phyloP scores from a whole-genome alignment of 2,329 filamentous ascomycete genomes.

The Claviceps capensis region DNA sequence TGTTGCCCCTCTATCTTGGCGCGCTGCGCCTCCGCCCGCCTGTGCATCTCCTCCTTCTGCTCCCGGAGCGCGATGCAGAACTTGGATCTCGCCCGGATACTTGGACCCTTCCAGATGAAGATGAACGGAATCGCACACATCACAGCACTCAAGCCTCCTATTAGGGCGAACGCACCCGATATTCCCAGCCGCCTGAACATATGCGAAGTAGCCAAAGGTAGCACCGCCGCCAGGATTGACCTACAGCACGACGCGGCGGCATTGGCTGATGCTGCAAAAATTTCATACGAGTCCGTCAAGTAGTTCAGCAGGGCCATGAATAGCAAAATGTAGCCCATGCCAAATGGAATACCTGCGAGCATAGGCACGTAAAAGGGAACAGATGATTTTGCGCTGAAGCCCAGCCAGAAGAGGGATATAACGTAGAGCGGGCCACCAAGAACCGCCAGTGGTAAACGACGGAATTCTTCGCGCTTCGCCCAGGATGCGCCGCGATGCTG shows the following conservation, averaged over 20 bases:
- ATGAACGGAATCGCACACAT: slow-evolving; percentile 38
- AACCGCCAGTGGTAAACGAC: slow-evolving; percentile 58
- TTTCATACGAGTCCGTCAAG: slow-evolving; percentile 52
- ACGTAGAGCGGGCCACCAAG: slow-evolving; percentile 54
- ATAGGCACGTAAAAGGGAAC: slow-evolving; percentile 43
- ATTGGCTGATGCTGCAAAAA: slow-evolving; percentile 59
- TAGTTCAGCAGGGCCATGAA: slow-evolving; percentile 54
- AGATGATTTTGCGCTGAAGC: slow-evolving; percentile 37
- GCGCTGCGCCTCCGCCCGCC: slow-evolving; percentile 23
- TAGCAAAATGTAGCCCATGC: slow-evolving; percentile 46
- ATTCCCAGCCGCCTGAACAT: slow-evolving; percentile 37
- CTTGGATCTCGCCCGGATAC: slow-evolving; percentile 40
- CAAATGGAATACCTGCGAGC: slow-evolving; percentile 47
- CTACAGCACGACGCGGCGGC: slow-evolving; percentile 80
- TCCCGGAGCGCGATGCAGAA: slow-evolving; percentile 49
- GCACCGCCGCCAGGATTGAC: slow-evolving; percentile 76
- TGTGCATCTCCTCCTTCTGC: slow-evolving; percentile 33
- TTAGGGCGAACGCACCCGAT: slow-evolving; percentile 34
- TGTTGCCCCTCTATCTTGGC: slow-evolving; percentile 15
- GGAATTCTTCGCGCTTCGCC: slow-evolving; percentile 49
- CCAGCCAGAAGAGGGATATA: slow-evolving; percentile 48
- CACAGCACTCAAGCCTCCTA: slow-evolving; percentile 34
- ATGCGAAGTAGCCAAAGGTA: slow-evolving; percentile 40
- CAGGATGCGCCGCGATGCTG: slow-evolving; percentile 37
- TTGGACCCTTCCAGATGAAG: slow-evolving; percentile 40